phyloP scores from a whole-genome alignment of 805 yeast species.

The Vanderwaltozyma polyspora region DNA sequence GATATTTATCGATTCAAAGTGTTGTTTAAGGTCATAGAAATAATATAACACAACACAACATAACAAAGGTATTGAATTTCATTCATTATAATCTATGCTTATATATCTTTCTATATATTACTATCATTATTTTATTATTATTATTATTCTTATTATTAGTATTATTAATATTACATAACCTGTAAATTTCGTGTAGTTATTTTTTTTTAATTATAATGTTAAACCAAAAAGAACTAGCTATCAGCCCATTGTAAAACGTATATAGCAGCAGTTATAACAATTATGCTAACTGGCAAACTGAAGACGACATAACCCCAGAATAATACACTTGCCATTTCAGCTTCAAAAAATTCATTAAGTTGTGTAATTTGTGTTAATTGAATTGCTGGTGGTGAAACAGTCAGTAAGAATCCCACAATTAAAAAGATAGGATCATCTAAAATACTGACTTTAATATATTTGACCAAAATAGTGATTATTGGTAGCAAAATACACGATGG shows the following conservation, averaged over 20 bases:
- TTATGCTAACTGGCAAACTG: constrained; percentile 65
- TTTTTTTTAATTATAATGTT: too few relatives aligned
- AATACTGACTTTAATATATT: constrained; percentile 52
- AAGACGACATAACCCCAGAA: constrained; percentile 75
- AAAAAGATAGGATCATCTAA: constrained; percentile 74
- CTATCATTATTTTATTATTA: too few relatives aligned
- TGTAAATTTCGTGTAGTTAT: too few relatives aligned
- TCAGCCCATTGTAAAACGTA: constrained; percentile 34
- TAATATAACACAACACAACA: too few relatives aligned
- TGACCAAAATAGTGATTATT: constrained; percentile 50
- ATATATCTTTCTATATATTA: too few relatives aligned
- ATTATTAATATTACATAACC: too few relatives aligned
- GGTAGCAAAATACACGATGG: constrained; percentile 64
- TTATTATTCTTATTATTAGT: too few relatives aligned
- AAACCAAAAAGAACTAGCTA: too few relatives aligned
- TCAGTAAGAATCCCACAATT: constrained; percentile 62
- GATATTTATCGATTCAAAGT: too few relatives aligned
- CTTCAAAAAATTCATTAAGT: constrained; percentile 61
- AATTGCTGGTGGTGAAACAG: constrained; percentile 75
- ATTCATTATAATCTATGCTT: too few relatives aligned
- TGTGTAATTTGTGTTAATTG: constrained; percentile 76
- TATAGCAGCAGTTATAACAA: constrained; percentile 58
- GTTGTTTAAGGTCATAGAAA: too few relatives aligned
- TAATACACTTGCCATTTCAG: constrained; percentile 72
- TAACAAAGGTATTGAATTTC: too few relatives aligned